A percentile compares a stretch with the other conserved stretches of the same genome.
Evolutionary conservation across 192 early-diverging fungal species (phyloP).

Genomic region (Linderina pennispora): DNA sequence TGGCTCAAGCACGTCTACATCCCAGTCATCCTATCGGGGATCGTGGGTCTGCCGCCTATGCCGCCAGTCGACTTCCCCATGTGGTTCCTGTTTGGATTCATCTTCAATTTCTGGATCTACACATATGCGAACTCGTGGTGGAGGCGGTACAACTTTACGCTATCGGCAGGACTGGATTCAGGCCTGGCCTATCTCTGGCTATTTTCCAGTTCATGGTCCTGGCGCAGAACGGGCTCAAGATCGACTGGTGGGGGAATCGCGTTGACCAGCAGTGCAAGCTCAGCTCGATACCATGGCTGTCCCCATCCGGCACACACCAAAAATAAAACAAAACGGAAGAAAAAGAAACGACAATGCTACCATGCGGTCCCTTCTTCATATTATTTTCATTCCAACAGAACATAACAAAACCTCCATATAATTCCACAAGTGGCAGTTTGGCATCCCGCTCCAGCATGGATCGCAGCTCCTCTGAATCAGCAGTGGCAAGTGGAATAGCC

Average conservation of each 20-base stretch:
- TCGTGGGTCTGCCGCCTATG: conserved; percentile 57
- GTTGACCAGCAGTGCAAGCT: conserved; percentile 38
- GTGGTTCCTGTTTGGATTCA: conserved; percentile 54
- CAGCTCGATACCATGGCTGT: conserved; percentile 35
- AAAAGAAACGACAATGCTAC: background rate
- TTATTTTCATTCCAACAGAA: no score
- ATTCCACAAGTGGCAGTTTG: no score
- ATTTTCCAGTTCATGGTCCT: conserved; percentile 46
- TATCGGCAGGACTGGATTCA: conserved; percentile 54
- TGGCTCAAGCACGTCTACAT: conserved; percentile 68
- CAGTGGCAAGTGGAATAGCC: no score
- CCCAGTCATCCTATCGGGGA: conserved; percentile 61
- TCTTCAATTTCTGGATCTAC: conserved; percentile 68
- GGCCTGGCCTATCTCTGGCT: conserved; percentile 46
- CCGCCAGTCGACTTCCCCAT: conserved; percentile 47
- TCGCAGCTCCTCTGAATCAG: no score
- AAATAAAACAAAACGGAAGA: background rate
- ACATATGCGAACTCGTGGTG: conserved; percentile 62
- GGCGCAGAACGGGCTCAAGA: conserved; percentile 33
- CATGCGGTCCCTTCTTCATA: no score
- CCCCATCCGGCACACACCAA: background rate
- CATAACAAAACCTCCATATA: background rate
- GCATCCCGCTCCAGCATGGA: no score
- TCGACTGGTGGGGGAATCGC: conserved; percentile 50
- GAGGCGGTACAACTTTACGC: conserved; percentile 50